Conservation (phyloP, 2,329 filamentous ascomycete genomes). For the Fusarium metavorans region DNA sequence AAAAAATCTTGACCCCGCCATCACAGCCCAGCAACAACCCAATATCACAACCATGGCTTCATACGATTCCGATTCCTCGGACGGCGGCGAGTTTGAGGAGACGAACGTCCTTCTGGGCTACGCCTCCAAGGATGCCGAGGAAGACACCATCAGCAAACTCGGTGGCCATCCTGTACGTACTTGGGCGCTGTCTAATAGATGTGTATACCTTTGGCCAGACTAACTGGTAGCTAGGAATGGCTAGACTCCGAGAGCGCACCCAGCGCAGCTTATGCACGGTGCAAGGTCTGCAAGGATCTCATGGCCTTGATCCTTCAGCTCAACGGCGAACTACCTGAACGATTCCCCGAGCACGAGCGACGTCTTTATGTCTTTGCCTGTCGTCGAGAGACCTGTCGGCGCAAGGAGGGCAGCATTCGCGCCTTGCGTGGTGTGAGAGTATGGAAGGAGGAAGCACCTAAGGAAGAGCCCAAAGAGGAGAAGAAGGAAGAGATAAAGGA, state of each 20-base stretch:
- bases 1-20: constrained; percentile 59
- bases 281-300: constrained; percentile 85
- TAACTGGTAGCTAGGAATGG: constrained; percentile 75
- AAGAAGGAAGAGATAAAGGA: constrained; percentile 50
- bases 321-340: constrained; percentile 88
- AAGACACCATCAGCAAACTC: constrained; percentile 88
- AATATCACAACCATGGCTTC: constrained; percentile 67
- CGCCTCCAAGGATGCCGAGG: constrained; percentile 80
- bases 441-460: constrained; percentile 53
- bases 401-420: constrained; percentile 85
- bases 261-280: constrained; percentile 82
- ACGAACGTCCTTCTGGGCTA: constrained; percentile 94
- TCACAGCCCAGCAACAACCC: constrained; percentile 36
- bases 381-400: constrained; percentile 79
- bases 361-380: constrained; percentile 90
- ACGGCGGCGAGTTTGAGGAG: constrained; percentile 76
- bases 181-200: neutral
- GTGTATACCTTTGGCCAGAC: constrained; percentile 13
- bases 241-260: constrained; percentile 78
- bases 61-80: constrained; percentile 89
- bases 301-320: constrained; percentile 91
- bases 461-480: constrained; percentile 45
- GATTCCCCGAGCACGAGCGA: constrained; percentile 88
- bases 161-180: constrained; percentile 84
- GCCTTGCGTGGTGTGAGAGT: constrained; percentile 77